These are phyloP conservation scores for Cubamyces lactineus DNA, from an alignment of 768 basidiomycete genomes.

Conservation along the genomic window DNA sequence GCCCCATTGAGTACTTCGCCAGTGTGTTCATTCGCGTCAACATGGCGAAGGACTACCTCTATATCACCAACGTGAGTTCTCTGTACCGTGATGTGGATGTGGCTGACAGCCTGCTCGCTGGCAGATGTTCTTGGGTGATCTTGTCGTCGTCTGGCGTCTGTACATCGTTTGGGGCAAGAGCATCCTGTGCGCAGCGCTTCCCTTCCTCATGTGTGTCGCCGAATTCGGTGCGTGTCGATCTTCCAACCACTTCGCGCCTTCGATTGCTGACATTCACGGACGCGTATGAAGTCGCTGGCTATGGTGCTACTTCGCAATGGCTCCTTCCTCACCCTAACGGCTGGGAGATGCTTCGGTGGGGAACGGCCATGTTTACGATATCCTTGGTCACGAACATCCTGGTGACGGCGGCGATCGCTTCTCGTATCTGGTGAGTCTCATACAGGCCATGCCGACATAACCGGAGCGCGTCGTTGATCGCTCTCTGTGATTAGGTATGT, in stretches of 20 bases:
- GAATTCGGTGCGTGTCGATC: slow-evolving; percentile 5
- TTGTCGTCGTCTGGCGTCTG: slow-evolving; percentile 14
- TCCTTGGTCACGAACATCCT: slow-evolving; percentile 21
- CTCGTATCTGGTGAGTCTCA: slow-evolving; percentile 16
- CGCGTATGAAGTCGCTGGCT: slow-evolving; percentile 7
- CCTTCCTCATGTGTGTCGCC: slow-evolving; percentile 4
- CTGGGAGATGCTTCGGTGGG: slow-evolving; percentile 1
- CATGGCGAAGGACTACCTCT: slow-evolving; percentile 20
- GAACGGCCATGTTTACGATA: slow-evolving; percentile 11
- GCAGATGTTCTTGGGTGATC: slow-evolving; percentile 17
- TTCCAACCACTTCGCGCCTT: not conserved
- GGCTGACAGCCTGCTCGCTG: too few species aligned
- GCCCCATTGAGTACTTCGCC: slow-evolving; percentile 17
- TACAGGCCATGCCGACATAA: not conserved
- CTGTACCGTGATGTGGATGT: not conserved
- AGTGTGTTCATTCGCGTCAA: slow-evolving; percentile 14
- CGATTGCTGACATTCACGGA: too few species aligned
- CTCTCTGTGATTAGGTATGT: not conserved
- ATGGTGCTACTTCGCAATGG: slow-evolving; percentile 8
- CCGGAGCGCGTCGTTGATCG: too few species aligned
- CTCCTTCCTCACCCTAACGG: not conserved
- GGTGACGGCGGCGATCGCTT: slow-evolving; percentile 12
- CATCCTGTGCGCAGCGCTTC: slow-evolving; percentile 1
- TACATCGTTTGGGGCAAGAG: slow-evolving; percentile 14
- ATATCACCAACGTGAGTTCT: slow-evolving; percentile 18